Evolutionary conservation across 257 asterid genomes (phyloP).

Genomic region (Agastache rugosa): DNA sequence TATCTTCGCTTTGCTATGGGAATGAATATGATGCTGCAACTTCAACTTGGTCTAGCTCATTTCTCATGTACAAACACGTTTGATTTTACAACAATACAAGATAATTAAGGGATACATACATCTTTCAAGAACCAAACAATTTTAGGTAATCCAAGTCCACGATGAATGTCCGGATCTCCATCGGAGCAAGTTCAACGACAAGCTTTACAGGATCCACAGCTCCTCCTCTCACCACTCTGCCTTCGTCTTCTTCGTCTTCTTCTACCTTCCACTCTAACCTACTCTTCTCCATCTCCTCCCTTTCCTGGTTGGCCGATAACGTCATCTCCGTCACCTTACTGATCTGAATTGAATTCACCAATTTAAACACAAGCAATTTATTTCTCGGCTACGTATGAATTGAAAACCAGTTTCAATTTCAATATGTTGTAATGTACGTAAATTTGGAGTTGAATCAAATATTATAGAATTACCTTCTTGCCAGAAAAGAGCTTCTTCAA

Average conservation of each 20-base stretch:
- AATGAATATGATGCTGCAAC: too few species aligned
- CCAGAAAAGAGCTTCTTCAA: conserved; percentile 69
- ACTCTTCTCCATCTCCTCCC: conserved; percentile 71
- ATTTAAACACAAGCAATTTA: neutral
- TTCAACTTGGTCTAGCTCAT: neutral
- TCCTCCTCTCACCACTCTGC: conserved; percentile 59
- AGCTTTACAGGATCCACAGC: conserved; percentile 66
- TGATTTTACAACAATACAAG: conserved; percentile 11
- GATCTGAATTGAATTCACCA: conserved; percentile 45
- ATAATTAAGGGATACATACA: neutral
- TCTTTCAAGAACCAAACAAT: conserved; percentile 45
- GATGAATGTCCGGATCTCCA: conserved; percentile 78
- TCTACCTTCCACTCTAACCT: conserved; percentile 67
- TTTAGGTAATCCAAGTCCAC: conserved; percentile 46
- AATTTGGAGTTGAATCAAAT: conserved; percentile 2
- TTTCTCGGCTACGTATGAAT: neutral
- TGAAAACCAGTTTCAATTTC: neutral
- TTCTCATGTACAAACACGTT: conserved; percentile 3
- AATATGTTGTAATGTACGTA: neutral
- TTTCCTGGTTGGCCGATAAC: conserved; percentile 73
- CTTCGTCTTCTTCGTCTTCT: conserved; percentile 17
- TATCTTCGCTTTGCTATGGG: too few species aligned
- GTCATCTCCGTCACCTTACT: conserved; percentile 65
- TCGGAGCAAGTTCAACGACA: conserved; percentile 67
- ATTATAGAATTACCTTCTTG: conserved; percentile 55